phyloP scores from a whole-genome alignment of 2,329 filamentous ascomycete species.

The Penicillium capsulatum region DNA sequence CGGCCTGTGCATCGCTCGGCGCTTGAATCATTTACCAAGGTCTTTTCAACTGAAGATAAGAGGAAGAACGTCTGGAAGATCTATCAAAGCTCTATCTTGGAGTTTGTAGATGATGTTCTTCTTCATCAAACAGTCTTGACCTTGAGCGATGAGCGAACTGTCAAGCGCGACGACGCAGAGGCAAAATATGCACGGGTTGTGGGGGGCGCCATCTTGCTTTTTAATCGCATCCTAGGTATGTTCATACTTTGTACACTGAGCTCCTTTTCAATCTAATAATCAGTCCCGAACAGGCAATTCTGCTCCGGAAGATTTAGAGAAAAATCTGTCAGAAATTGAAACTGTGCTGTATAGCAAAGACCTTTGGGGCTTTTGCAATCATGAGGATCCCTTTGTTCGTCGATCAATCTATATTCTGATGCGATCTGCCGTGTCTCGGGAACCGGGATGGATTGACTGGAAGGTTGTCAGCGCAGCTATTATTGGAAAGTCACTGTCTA shows the following conservation, averaged over 20 bases:
- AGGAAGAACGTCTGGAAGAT: constrained; percentile 69
- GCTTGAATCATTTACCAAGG: constrained; percentile 66
- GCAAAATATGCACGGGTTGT: constrained; percentile 79
- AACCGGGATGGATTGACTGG: constrained; percentile 55
- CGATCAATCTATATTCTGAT: constrained; percentile 56
- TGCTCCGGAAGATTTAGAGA: constrained; percentile 51
- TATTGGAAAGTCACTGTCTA: constrained; percentile 68
- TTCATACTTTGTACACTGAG: too few species aligned
- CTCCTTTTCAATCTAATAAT: too few species aligned
- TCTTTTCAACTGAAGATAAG: constrained; percentile 79
- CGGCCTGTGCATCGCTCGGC: constrained; percentile 71
- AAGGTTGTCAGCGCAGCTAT: constrained; percentile 64
- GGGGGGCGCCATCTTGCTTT: constrained; percentile 54
- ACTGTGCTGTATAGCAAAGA: constrained; percentile 60
- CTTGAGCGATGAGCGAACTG: constrained; percentile 82
- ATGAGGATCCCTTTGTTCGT: constrained; percentile 56
- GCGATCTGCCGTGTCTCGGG: constrained; percentile 47
- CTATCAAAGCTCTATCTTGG: constrained; percentile 74
- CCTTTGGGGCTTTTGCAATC: constrained; percentile 57
- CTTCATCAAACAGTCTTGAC: constrained; percentile 72
- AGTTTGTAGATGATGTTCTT: constrained; percentile 75
- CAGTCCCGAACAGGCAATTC: constrained; percentile 29
- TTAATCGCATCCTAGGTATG: constrained; percentile 52
- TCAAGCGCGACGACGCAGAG: constrained; percentile 77
- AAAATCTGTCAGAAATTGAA: constrained; percentile 60